Percentiles rank a stretch among this genome's conserved stretches.
These are phyloP conservation scores for Daphne laureola DNA, from an alignment of 441 rosid genomes.

Conservation along the genomic window DNA sequence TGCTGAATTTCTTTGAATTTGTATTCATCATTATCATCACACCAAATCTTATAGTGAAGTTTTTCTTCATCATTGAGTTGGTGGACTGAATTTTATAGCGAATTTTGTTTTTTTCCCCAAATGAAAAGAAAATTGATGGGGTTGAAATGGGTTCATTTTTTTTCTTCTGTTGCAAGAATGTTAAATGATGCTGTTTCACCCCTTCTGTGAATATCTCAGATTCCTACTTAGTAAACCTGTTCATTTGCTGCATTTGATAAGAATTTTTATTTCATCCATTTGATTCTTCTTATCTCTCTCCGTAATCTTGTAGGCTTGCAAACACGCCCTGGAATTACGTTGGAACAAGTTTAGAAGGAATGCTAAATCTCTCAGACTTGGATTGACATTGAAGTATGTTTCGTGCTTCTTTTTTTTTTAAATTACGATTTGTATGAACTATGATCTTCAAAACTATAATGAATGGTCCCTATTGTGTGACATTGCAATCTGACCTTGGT, in stretches of 20 bases:
- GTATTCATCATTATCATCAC: no score
- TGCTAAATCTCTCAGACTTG: constrained; percentile 45
- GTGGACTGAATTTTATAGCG: no score
- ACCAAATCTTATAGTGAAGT: no score
- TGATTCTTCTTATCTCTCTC: background rate
- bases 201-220: no score
- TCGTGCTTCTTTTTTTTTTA: constrained; percentile 13
- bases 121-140: no score
- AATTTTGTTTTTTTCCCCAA: no score
- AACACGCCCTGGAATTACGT: constrained; percentile 43
- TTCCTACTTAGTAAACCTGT: no score
- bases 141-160: no score
- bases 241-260: background rate
- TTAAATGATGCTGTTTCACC: no score
- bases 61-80: no score
- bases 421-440: constrained; percentile 7
- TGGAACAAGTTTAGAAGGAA: constrained; percentile 61
- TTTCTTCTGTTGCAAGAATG: no score
- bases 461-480: constrained; percentile 6
- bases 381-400: constrained; percentile 67
- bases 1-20: no score
- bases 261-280: background rate
- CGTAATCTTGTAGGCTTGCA: constrained; percentile 34
- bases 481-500: constrained; percentile 10
- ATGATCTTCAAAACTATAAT: constrained; percentile 13